Evolutionary conservation across 495 filamentous ascomycete species (phyloP), one percentile per base, ranked within the genome.

Genomic region (Aspergillus bridgeri): DNA sequence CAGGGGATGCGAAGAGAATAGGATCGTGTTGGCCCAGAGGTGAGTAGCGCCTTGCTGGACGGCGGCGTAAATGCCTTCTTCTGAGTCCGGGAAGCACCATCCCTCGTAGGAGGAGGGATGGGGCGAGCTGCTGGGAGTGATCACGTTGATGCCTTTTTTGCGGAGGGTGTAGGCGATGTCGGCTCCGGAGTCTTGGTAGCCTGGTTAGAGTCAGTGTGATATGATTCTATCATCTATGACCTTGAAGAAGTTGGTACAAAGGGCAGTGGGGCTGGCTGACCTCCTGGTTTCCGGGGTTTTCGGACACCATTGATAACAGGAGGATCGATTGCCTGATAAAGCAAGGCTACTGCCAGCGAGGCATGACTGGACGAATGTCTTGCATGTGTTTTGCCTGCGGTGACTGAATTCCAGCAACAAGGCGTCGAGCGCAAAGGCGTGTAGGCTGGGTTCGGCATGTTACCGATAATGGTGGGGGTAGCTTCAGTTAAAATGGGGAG

Each of bases 21-120:
- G 46, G 51, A 72, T 71, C 1, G 73, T 74, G 50, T 74, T 76
- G 5, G 71, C 73, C 73, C 73, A 76, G 5, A 74, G 53, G 56
- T 73, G 70, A 6, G 71, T 76, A 0, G 67, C 70, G 5, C 73
- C 73, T 29, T 61, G 33, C 11, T 65, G 25, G 0, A 76, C 51
- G 3, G 73, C 73, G 3, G 61, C 63, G 20, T 57, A 38, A 25
- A 76, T 76, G 8, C 70, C 70, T 15, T 65, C 67, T 49, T 71
- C 69, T 13, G 69, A 69, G 54, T 76, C 73, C 17, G 73, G 66
- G 58, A 76, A 76, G 18, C 60, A 62, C 70, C 71, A 72, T 11
- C 67, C 68, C 43, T 65, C 43, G 56, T 72, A 13, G 5, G 57
- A 23, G 11, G 50, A 53, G 3, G 53, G 53, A 6, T 55, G 19